A percentile compares a stretch with the other conserved stretches of the same genome.
phyloP scores from a whole-genome alignment of 371 early-diverging fungal genomes.

The Syncephalastrum racemosum region DNA sequence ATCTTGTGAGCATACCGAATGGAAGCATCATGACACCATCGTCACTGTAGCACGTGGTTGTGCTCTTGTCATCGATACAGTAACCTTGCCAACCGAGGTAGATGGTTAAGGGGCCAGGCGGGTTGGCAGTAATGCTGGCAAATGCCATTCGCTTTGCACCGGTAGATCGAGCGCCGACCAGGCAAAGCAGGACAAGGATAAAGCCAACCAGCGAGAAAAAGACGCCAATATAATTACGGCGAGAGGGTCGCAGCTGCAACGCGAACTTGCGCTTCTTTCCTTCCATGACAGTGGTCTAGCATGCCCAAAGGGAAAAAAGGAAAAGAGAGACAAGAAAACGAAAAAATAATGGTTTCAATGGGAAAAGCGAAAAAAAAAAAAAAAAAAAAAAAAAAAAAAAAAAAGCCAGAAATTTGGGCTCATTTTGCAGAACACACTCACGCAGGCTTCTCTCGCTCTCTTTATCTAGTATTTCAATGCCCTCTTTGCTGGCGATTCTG shows the following conservation, averaged over 20 bases:
- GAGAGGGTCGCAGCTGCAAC: constrained; percentile 19
- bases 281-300: not conserved
- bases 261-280: constrained; percentile 19
- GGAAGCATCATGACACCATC: constrained; percentile 37
- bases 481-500: constrained; percentile 55
- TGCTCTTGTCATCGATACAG: constrained; percentile 23
- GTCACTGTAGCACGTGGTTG: constrained; percentile 21
- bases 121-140: constrained; percentile 28
- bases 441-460: no score
- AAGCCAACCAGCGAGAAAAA: constrained; percentile 34
- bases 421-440: no score
- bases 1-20: constrained; percentile 27
- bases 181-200: constrained; percentile 33
- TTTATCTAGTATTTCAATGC: constrained; percentile 19
- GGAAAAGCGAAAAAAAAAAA: constrained; percentile 5
- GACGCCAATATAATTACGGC: constrained; percentile 28
- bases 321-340: constrained; percentile 3
- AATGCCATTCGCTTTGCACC: constrained; percentile 33
- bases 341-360: constrained; percentile 1
- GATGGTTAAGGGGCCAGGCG: constrained; percentile 16
- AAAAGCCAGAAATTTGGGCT: no score
- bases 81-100: constrained; percentile 44
- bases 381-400: constrained; percentile 2
- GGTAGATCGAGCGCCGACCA: constrained; percentile 25
- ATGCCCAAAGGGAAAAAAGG: not conserved